A percentile compares a stretch with the other conserved stretches of the same genome.
These are phyloP conservation scores for Acacia pycnantha DNA, from an alignment of 331 rosid species.

Conservation along the genomic window DNA sequence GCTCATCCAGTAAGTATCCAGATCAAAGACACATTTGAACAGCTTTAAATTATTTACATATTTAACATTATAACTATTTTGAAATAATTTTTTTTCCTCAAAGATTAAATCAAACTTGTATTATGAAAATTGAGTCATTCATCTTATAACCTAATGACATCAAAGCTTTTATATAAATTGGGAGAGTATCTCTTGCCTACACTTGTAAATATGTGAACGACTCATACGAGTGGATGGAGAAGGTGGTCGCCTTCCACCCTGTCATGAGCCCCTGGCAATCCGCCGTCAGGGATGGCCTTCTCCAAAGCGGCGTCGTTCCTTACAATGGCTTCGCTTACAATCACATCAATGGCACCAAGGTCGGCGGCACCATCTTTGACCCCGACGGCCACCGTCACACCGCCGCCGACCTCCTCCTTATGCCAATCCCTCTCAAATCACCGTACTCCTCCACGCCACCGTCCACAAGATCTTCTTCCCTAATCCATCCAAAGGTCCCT, in stretches of 20 bases:
- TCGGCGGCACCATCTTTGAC: conserved; percentile 83
- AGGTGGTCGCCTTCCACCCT: conserved; percentile 60
- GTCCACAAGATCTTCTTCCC: conserved; percentile 55
- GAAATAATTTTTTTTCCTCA: no score
- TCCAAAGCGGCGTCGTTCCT: conserved; percentile 58
- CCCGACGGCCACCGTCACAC: conserved; percentile 61
- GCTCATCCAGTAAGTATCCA: no score
- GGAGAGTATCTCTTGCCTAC: no score
- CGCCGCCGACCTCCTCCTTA: conserved; percentile 71
- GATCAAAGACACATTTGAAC: no score
- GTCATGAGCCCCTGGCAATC: conserved; percentile 61
- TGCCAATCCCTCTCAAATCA: conserved; percentile 55
- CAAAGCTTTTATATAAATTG: no score
- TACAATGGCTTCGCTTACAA: conserved; percentile 81
- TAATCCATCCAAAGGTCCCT: conserved; percentile 32
- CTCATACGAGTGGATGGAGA: conserved; percentile 82
- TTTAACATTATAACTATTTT: no score
- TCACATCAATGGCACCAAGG: conserved; percentile 71
- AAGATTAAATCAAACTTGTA: no score
- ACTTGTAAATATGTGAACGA: conserved; percentile 40
- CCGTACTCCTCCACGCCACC: conserved; percentile 58
- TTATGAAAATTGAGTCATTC: no score
- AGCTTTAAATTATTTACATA: no score
- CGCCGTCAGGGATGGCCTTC: conserved; percentile 58
- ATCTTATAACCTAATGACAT: no score